Base-by-base conservation (phyloP, 116 monocot species). In the Trichopus zeylanicus region DNA sequence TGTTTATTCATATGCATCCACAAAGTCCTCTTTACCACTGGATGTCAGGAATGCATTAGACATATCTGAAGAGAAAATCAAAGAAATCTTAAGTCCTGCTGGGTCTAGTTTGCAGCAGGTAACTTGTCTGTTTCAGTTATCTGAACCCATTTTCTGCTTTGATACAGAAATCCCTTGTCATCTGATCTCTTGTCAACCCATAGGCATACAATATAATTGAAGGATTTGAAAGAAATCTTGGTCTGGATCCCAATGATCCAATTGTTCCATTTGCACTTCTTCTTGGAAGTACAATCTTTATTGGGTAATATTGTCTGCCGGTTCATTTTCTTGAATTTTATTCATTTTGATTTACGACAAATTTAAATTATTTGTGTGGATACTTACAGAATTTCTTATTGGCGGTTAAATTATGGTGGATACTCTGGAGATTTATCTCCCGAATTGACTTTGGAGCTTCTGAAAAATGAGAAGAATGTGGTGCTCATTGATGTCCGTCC, bases 401-500 rank as follows among this genome's bases (percentile, higher is more conserved):
- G 95, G 95, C 21, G 69, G 13, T 48, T 87, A 9, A 69, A 20
- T 48, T 95, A 90, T 64, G 73, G 86, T 47, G 95, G 95, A 25
- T 95, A 95, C 46, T 89, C 95, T 59, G 93, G 93, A 55, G 80
- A 85, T 19, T 68, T 95, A 55, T 48, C 77, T 39, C 86, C 95
- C 62, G 79, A 90, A 60, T 18, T 39, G 60, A 81, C 90, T 48
- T 67, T 81, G 48, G 76, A 90, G 35, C 64, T 95, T 48, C 75
- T 95, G 46, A 95, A 80, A 61, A 83, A 82, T 64, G 81, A 89
- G 21, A 34, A 72, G 28, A 67, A 69, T 70, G 78, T 72, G 33
- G 67, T 90, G 29, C 95, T 95, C 53, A 64, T 95, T 66, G 95
- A 95, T 90, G 90, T 95, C 69, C 83, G 95, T 72, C 81, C 95